Evolutionary conservation across 495 filamentous ascomycete genomes (phyloP).

Genomic region (Penicillium mononematosum): DNA sequence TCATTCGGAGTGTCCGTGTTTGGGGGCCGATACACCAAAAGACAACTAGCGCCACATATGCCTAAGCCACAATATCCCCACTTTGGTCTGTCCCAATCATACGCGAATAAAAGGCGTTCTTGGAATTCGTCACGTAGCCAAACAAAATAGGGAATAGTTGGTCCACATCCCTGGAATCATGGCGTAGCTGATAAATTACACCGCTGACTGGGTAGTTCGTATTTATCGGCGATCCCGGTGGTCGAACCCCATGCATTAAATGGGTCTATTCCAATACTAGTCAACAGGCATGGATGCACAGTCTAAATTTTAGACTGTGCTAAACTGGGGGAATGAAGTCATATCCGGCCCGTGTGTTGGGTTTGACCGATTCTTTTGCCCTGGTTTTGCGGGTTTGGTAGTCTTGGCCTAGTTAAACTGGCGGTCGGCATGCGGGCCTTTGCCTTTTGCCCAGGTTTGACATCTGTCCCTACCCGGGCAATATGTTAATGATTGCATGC

Average conservation of each 20-base stretch:
- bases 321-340: conserved; percentile 11
- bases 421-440: conserved; percentile 4
- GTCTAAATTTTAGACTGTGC: conserved; percentile 2
- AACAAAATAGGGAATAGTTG: conserved; percentile 2
- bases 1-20: conserved; percentile 22
- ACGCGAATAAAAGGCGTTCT: neutral
- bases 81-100: conserved; percentile 3
- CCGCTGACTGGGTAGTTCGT: conserved; percentile 17
- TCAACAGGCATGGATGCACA: neutral
- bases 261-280: neutral
- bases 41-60: conserved; percentile 19
- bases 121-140: neutral
- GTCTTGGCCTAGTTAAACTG: conserved; percentile 1
- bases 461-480: neutral
- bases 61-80: conserved; percentile 20
- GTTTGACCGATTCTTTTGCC: conserved; percentile 10
- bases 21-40: conserved; percentile 15
- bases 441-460: neutral
- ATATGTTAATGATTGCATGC: neutral
- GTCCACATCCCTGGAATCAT: conserved; percentile 9
- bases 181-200: conserved; percentile 28
- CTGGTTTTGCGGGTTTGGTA: neutral
- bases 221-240: conserved; percentile 28
- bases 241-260: neutral
- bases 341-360: conserved; percentile 1